Base-by-base conservation (phyloP, 1,139 yeast species). In the Debaryomyces robertsiae region DNA sequence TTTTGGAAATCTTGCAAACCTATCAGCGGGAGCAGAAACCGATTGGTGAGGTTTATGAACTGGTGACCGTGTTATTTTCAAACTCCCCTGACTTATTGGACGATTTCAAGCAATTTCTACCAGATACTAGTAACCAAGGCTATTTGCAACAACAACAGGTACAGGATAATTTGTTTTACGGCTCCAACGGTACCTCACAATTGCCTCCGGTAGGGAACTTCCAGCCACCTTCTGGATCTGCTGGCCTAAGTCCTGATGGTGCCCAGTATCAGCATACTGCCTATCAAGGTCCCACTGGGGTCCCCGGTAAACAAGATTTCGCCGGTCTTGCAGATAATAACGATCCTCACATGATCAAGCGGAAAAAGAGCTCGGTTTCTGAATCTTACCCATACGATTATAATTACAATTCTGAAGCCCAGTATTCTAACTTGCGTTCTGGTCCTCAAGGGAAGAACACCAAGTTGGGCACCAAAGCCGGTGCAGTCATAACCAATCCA, bases 121-220 rank as follows among this genome's bases (percentile, higher is more conserved):
- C 99, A 2, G 98, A 93, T 54, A 82, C 90, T n/a, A 73, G 83
- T 27, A 74, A 72, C 36, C 74, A 67, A 45, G 58, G 54, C 3
- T 60, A 54, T 39, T 19, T 34, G 19, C 34, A 25, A 27, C 53
- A 47, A 32, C 44, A 32, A 6, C 46, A 47, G 13, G 57, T 53
- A 24, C 65, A 60, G 31, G 59, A 55, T 13, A 60, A 50, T 34
- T 55, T 50, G 13, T 49, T 38, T 34, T 63, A 54, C 38, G 54
- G 54, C 33, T 51, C 48, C 13, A 60, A 60, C 37, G 65, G 64
- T 13, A 57, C 62, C 9, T 55, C 73, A 11, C 91, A 88, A 52
- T 73, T 93, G 45, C 98, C 98, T 13, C 98, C 98, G 5, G 91
- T 93, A 29, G 98, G 98, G 5, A 91, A 84, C 58, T 93, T 93